phyloP scores from a whole-genome alignment of 345 rosid genomes.

The Gossypium rotundifolium region DNA sequence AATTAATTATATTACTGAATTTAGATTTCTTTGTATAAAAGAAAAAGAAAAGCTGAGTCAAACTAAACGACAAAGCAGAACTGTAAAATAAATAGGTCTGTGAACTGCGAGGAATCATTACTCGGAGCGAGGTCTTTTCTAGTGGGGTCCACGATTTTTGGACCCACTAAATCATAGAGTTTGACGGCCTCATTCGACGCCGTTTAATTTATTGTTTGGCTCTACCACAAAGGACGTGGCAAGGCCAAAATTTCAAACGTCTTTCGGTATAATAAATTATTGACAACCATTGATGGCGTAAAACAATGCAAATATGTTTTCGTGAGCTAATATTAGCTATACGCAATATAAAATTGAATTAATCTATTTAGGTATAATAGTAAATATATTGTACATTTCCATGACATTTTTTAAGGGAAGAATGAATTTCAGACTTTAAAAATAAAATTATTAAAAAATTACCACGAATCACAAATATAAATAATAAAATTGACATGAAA shows the following conservation, averaged over 20 bases:
- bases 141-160: neutral
- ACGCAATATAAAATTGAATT: neutral
- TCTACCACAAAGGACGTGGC: neutral
- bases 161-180: slow-evolving; percentile 12
- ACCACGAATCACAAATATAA: no score
- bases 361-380: no score
- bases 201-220: neutral
- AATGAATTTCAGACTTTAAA: no score
- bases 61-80: slow-evolving; percentile 18
- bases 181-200: slow-evolving; percentile 1
- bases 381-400: no score
- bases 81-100: slow-evolving; percentile 1
- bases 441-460: no score
- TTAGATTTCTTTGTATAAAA: neutral
- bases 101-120: slow-evolving; percentile 11
- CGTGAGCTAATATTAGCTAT: neutral
- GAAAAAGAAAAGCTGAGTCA: slow-evolving; percentile 5
- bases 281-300: neutral
- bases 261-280: neutral
- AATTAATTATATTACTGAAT: neutral
- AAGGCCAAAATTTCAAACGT: neutral
- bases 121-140: neutral
- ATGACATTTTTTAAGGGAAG: no score
- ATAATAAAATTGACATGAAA: no score
- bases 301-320: neutral